phyloP scores from a whole-genome alignment of 2,329 filamentous ascomycete genomes.

The Sporothrix brunneoviolacea region DNA sequence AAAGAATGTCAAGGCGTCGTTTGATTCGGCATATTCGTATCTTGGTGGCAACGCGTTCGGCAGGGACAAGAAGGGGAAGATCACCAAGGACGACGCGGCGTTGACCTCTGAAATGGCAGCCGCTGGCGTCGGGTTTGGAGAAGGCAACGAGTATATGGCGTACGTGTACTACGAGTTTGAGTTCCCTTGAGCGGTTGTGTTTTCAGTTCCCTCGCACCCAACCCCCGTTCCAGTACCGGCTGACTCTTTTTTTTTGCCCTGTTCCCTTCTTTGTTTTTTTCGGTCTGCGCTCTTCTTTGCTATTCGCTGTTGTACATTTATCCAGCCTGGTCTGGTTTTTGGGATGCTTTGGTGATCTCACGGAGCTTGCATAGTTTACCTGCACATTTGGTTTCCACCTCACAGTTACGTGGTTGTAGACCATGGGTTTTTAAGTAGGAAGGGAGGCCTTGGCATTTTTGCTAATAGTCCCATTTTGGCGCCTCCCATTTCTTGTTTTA shows the following conservation, averaged over 20 bases:
- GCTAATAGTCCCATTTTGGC: too few relatives aligned
- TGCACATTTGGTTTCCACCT: not conserved
- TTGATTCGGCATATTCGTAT: conserved; percentile 84
- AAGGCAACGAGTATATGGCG: conserved; percentile 80
- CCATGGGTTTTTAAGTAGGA: too few relatives aligned
- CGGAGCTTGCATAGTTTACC: not conserved
- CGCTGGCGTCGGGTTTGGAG: conserved; percentile 58
- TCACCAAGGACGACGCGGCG: conserved; percentile 80
- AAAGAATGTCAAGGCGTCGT: conserved; percentile 69
- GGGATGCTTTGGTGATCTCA: not conserved
- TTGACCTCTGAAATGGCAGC: conserved; percentile 78
- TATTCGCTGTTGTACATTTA: not conserved
- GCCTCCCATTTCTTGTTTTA: too few relatives aligned
- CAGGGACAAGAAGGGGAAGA: conserved; percentile 85
- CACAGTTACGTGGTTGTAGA: too few relatives aligned
- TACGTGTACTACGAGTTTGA: conserved; percentile 98
- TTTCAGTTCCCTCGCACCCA: not conserved
- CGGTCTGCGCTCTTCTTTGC: not conserved
- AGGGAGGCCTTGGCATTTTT: too few relatives aligned
- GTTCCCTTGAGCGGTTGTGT: conserved; percentile 40
- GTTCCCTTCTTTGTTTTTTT: not conserved
- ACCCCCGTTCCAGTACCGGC: not conserved
- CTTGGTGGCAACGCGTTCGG: conserved; percentile 91
- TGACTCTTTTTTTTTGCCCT: not conserved
- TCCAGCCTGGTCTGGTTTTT: not conserved